Base-by-base conservation (phyloP, 768 basidiomycete genomes). In the Kwoniella sp. region DNA sequence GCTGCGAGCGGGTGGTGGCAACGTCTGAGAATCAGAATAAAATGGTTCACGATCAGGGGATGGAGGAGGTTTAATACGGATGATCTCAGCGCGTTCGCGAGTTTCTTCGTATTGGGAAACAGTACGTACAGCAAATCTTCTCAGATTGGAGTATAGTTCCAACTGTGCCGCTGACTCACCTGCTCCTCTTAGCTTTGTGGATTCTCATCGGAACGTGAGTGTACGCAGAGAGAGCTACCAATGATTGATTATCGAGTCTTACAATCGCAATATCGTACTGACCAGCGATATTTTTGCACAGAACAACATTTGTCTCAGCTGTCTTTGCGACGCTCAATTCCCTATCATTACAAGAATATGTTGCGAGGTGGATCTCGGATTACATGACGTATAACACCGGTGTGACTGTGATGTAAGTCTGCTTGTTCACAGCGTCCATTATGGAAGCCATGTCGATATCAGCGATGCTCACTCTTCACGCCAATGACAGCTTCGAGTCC, bases 41-140 rank as follows among this genome's bases (percentile, higher is more conserved):
- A 93, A 78, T 99, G 96, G 96, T 90, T 93, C 70, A 92, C 92
- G 12, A 94, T 98, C 73, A 85, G 91, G 67, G 92, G 91, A 3
- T 99, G 96, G 82, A 87, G 95, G 53, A 89, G 87, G 74, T 99
- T 94, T 82, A 93, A 96, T 71, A 89, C 91, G 56, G 96, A 99
- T 79, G 96, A 99, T 79, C 90, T 95, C 60, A 94, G 92, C 47
- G 95, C 94, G 0, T 97, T 99, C 82, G 82, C 95, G 34, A 93
- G 91, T 58, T 94, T 93, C 91, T 93, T 96, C 70, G 82, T 99
- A 56, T 88, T 97, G 84, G 94, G 94, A 75, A 93, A 97, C 74
- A 91, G 79, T 80, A 52, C 70, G 79, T 58, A 4, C 15, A 13
- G n/a, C 41, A 41, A 31, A n/a, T 8, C n/a, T 47, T 15, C 47